Conservation (phyloP, 108 stramenopile genomes). For the Fistulifera pelliculosa region DNA sequence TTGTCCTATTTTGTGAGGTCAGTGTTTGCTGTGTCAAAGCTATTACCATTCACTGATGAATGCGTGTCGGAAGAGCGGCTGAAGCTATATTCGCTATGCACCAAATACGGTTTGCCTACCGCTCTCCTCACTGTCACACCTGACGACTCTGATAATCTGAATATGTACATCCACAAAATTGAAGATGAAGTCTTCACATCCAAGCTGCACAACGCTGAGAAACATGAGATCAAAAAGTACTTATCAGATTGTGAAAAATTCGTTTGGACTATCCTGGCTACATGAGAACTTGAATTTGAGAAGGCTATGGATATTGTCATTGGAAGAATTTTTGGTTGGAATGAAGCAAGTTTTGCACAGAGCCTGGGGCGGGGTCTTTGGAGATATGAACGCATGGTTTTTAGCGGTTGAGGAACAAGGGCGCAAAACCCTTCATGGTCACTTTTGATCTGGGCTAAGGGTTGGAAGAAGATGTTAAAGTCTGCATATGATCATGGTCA, state of each 20-base stretch:
- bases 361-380: not conserved
- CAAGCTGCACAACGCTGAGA: not conserved
- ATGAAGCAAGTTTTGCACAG: not conserved
- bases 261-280: not conserved
- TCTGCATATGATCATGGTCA: no score
- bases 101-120: not conserved
- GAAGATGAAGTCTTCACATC: not conserved
- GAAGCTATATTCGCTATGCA: not conserved
- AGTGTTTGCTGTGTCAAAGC: no score
- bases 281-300: not conserved
- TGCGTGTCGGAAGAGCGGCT: no score
- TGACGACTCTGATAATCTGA: not conserved
- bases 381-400: not conserved
- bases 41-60: no score
- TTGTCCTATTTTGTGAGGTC: no score
- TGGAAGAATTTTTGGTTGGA: not conserved
- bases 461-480: not conserved
- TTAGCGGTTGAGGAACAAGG: conserved; percentile 1
- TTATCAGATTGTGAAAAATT: not conserved
- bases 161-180: not conserved
- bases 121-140: not conserved
- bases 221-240: conserved; percentile 2
- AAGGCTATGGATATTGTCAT: not conserved
- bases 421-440: not conserved
- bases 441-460: not conserved